Evolutionary conservation across 2,329 filamentous ascomycete genomes (phyloP).

Genomic region (Botryosphaeria dothidea): DNA sequence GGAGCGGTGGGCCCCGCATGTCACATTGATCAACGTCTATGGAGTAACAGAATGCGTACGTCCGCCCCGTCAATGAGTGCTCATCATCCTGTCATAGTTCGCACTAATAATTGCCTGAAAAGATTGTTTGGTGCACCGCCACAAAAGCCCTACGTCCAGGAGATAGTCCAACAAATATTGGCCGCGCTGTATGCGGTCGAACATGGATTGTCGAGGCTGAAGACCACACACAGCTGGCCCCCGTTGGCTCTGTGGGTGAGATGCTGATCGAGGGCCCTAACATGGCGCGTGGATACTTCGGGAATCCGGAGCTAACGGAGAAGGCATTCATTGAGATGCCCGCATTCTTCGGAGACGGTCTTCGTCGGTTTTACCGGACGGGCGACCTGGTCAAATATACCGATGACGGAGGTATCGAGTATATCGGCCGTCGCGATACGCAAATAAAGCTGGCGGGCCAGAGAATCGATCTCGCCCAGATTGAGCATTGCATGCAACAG

Average conservation of each 20-base stretch:
- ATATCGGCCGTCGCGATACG: slow-evolving; percentile 36
- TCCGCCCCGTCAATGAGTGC: too few species aligned
- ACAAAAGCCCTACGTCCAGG: neutral
- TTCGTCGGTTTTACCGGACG: neutral
- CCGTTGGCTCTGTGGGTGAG: slow-evolving; percentile 37
- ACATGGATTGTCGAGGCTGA: slow-evolving; percentile 33
- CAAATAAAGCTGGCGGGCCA: slow-evolving; percentile 46
- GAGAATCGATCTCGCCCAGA: slow-evolving; percentile 48
- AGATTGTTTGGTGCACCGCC: slow-evolving; percentile 26
- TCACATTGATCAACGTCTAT: slow-evolving; percentile 39
- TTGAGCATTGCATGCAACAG: slow-evolving; percentile 35
- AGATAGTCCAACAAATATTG: neutral
- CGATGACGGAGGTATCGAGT: slow-evolving; percentile 33
- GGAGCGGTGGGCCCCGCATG: slow-evolving; percentile 34
- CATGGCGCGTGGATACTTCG: slow-evolving; percentile 36
- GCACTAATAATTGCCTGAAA: slow-evolving; percentile 18
- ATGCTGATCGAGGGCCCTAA: slow-evolving; percentile 37
- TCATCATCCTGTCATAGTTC: too few species aligned
- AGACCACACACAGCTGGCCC: slow-evolving; percentile 33
- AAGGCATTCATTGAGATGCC: slow-evolving; percentile 29
- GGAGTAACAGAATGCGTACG: slow-evolving; percentile 36
- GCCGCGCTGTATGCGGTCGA: neutral
- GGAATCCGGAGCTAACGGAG: slow-evolving; percentile 32
- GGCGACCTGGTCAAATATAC: slow-evolving; percentile 37
- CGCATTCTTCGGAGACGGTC: neutral